phyloP scores from a whole-genome alignment of 495 filamentous ascomycete species.

The Delitschia confertaspora region DNA sequence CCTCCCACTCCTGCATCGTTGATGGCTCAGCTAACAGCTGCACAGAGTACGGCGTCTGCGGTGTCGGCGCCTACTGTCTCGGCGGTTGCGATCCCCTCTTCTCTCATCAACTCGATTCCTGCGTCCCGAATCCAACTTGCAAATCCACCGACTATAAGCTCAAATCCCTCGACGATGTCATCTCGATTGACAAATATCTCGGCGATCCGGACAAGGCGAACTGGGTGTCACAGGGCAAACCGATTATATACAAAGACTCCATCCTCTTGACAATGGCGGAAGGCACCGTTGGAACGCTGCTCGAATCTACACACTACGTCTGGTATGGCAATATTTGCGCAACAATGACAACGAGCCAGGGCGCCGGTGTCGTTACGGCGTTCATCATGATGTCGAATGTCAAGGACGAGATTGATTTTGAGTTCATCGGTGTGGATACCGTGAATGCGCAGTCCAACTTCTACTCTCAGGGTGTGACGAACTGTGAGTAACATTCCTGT shows the following conservation, averaged over 20 bases:
- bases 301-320: slow-evolving; percentile 81
- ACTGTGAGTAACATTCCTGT: slow-evolving; percentile 57
- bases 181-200: slow-evolving; percentile 67
- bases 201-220: slow-evolving; percentile 69
- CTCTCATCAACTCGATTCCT: slow-evolving; percentile 74
- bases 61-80: slow-evolving; percentile 89
- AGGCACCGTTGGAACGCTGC: slow-evolving; percentile 73
- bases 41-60: slow-evolving; percentile 85
- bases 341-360: slow-evolving; percentile 75
- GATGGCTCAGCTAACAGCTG: slow-evolving; percentile 11
- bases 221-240: slow-evolving; percentile 79
- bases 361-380: slow-evolving; percentile 81
- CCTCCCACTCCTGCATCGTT: background rate
- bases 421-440: slow-evolving; percentile 80
- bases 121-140: slow-evolving; percentile 79
- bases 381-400: slow-evolving; percentile 92
- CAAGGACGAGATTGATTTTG: slow-evolving; percentile 97
- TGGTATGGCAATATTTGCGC: slow-evolving; percentile 95
- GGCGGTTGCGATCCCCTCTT: slow-evolving; percentile 85
- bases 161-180: slow-evolving; percentile 57
- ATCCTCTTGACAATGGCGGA: slow-evolving; percentile 81
- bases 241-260: slow-evolving; percentile 51
- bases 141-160: slow-evolving; percentile 62
- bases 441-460: slow-evolving; percentile 79
- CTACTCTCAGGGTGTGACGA: slow-evolving; percentile 89